Base-by-base conservation (phyloP, 306 rosid genomes). In the Canavalia gladiata region DNA sequence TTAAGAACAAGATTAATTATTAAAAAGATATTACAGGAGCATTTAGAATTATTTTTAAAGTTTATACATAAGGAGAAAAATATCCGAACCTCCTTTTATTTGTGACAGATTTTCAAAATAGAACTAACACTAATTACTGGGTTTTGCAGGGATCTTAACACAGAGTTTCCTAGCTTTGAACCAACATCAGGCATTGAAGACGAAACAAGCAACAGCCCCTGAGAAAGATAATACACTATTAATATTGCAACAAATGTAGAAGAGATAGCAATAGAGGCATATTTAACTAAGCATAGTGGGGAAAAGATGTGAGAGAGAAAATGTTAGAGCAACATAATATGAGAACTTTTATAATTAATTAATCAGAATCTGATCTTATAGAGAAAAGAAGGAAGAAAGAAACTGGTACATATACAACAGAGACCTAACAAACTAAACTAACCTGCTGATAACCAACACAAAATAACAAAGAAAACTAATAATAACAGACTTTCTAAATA, bases 91-190 rank as follows among this genome's bases (percentile, higher is more conserved):
- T 43, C 5, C 31, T 58, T 2, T 28, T 43, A 42, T 50, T 50
- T 41, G 31, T 50, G 49, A 6, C 35, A 50, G 12, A 25, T 25
- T 77, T 41, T 13, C n/a, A 28, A 52, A 30, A 30, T 18, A 30
- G 4, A 50, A 46, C 63, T 31, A 56, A 55, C 39, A 18, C 29
- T 42, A 57, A 30, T 25, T 25, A 41, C 8, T 9, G 50, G 7
- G 60, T 18, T 34, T 82, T 77, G 86, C 84, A 88, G 92, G 89
- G 90, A 84, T 76, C 84, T 90, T 25, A 80, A 78, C 56, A 52
- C 54, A 51, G 62, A 83, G 55, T 90, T 86, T 78, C 94, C 84
- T 41, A 77, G 56, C 30, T 68, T 76, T 59, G 63, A 68, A 59
- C 18, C 3, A 5, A 39, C 37, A 57, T 37, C 66, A 47, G 39